Evolutionary conservation across 768 basidiomycete genomes (phyloP), one percentile per base, ranked within the genome.

Genomic region (Xanthoconium purpureum): DNA sequence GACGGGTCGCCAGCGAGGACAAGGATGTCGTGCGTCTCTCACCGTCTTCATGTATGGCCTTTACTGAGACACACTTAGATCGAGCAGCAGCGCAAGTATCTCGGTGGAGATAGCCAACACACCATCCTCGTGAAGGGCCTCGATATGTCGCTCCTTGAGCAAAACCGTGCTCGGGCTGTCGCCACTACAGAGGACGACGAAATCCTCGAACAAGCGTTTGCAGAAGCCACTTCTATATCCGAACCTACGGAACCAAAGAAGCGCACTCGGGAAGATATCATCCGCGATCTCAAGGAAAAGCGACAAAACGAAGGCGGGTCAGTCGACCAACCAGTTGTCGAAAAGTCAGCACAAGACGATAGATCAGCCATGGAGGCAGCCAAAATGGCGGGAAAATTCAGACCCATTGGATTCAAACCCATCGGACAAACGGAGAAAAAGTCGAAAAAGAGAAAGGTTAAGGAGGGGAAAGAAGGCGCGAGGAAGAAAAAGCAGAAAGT

Each of bases 71-170:
- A 12, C 40, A 18, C 43, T n/a, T 59, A 91, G 88, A 75, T 91
- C 17, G 89, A 91, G 52, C 79, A 84, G 52, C 82, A 91, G 66
- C 78, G 93, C 36, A 78, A 77, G 54, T 91, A 89, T 68, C 81
- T 94, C 6, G 92, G 92, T 17, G 91, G 92, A 37, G 91, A 96
- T 68, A 83, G 85, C 40, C 80, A 89, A 55, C 93, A 95, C 68
- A 85, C 91, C 12, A 81, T 94, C 54, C 82, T 94, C 12, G 91
- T 94, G 40, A 96, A 94, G 66, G 92, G 92, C 29, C 84, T 98
- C 45, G 95, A 98, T 67, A 80, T 88, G 61, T 88, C 91, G 0
- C 80, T 97, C 8, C 77, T 97, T 15, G 89, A 92, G 65, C 89
- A 92, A 62, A 85, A 89, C 60, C 93, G 86, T 71, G 87, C 88